Conservation (phyloP, 192 early-diverging fungal species). For the Funneliformis mosseae region DNA sequence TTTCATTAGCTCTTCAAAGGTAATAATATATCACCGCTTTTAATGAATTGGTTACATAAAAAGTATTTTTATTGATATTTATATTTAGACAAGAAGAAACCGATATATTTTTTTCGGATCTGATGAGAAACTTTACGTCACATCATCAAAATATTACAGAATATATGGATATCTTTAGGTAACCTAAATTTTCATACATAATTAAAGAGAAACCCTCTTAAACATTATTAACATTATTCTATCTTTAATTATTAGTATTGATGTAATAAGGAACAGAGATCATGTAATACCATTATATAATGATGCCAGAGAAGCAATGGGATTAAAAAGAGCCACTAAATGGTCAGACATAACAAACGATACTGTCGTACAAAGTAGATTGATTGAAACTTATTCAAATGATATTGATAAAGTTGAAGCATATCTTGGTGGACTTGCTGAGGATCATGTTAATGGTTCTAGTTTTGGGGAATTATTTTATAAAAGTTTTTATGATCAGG, state of each 20-base stretch:
- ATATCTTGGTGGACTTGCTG: slow-evolving; percentile 25
- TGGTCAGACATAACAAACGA: slow-evolving; percentile 33
- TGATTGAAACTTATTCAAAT: not conserved
- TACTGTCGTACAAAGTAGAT: slow-evolving; percentile 3
- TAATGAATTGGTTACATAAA: not conserved
- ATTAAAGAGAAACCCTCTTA: not conserved
- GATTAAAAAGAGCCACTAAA: not conserved
- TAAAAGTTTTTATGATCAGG: not conserved
- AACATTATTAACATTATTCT: not conserved
- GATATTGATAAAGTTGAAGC: slow-evolving; percentile 25
- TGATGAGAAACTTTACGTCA: not conserved
- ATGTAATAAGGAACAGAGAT: not conserved
- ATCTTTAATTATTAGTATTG: not conserved
- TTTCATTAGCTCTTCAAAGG: slow-evolving; percentile 24
- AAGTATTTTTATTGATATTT: not conserved
- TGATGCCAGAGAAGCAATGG: slow-evolving; percentile 13
- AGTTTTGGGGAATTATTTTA: slow-evolving; percentile 2
- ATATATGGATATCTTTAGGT: not conserved
- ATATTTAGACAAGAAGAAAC: not conserved
- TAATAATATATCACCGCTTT: not conserved
- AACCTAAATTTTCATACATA: not conserved
- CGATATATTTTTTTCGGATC: not conserved
- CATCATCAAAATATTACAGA: not conserved
- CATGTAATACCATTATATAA: slow-evolving; percentile 24
- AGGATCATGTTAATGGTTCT: slow-evolving; percentile 24